Conservation (phyloP, 306 rosid genomes). For the Hippophae gyantsensis region DNA sequence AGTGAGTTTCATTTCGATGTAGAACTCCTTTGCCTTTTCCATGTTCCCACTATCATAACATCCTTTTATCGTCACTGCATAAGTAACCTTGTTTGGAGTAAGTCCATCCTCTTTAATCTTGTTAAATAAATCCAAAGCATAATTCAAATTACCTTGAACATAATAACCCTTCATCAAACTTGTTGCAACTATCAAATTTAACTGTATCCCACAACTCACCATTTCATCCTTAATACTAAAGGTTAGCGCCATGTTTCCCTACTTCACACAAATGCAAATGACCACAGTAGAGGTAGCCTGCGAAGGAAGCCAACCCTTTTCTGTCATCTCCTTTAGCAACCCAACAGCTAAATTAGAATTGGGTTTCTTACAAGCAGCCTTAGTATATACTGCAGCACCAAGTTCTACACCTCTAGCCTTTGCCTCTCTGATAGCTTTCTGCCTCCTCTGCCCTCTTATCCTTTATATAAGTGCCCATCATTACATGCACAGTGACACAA, state of each 20-base stretch:
- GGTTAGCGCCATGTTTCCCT: conserved; percentile 50
- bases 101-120: conserved; percentile 35
- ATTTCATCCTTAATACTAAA: conserved; percentile 59
- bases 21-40: conserved; percentile 55
- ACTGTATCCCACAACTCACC: conserved; percentile 34
- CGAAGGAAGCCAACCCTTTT: conserved; percentile 44
- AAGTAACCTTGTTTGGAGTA: conserved; percentile 35
- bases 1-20: conserved; percentile 43
- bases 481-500: conserved; percentile 31
- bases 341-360: conserved; percentile 27
- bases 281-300: conserved; percentile 35
- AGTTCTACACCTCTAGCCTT: conserved; percentile 34
- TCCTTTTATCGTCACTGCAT: conserved; percentile 43
- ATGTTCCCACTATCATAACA: conserved; percentile 45
- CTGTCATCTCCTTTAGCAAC: conserved; percentile 56
- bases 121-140: conserved; percentile 43
- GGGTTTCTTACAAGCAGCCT: conserved; percentile 36
- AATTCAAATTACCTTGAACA: conserved; percentile 36
- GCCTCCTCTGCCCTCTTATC: conserved; percentile 39
- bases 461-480: conserved; percentile 50
- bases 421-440: conserved; percentile 28
- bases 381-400: conserved; percentile 43
- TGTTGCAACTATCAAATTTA: conserved; percentile 38
- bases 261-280: conserved; percentile 50
- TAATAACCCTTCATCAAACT: conserved; percentile 59